Conservation (phyloP, 2,329 filamentous ascomycete genomes). For the Alternaria metachromatica region DNA sequence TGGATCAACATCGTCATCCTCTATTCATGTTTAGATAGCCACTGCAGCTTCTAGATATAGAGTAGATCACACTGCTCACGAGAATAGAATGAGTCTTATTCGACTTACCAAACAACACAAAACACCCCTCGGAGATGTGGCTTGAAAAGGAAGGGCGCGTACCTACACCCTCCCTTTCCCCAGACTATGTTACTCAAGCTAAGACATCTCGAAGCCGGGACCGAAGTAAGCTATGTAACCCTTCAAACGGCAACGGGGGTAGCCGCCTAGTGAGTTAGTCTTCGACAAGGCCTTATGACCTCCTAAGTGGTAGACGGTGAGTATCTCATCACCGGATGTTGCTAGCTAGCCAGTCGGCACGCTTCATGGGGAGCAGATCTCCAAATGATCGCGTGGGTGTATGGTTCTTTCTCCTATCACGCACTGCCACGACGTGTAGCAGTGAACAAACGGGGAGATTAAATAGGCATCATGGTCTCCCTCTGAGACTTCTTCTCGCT, state of each 20-base stretch:
- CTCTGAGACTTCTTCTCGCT: slow-evolving; percentile 1
- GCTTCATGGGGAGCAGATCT: slow-evolving; percentile 9
- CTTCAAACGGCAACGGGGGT: slow-evolving; percentile 9
- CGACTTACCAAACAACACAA: neutral
- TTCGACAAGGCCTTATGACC: slow-evolving; percentile 29
- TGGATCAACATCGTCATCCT: neutral
- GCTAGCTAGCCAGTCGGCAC: neutral
- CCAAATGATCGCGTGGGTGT: slow-evolving; percentile 18
- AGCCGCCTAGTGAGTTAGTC: slow-evolving; percentile 7
- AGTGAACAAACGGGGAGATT: slow-evolving; percentile 3
- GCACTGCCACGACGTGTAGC: slow-evolving; percentile 1
- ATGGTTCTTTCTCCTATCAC: slow-evolving; percentile 11
- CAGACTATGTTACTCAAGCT: slow-evolving; percentile 11
- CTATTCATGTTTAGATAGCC: neutral
- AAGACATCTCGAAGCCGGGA: slow-evolving; percentile 6
- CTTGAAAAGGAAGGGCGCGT: neutral
- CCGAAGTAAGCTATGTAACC: slow-evolving; percentile 12
- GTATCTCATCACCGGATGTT: slow-evolving; percentile 19
- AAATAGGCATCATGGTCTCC: slow-evolving; percentile 15
- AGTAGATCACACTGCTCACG: neutral
- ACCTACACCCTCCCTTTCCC: slow-evolving; percentile 9
- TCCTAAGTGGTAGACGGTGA: slow-evolving; percentile 13
- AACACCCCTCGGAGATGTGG: neutral
- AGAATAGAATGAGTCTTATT: neutral
- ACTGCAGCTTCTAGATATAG: neutral